These are phyloP conservation scores for Acmispon strigosus DNA, from an alignment of 306 rosid genomes.

Conservation along the genomic window DNA sequence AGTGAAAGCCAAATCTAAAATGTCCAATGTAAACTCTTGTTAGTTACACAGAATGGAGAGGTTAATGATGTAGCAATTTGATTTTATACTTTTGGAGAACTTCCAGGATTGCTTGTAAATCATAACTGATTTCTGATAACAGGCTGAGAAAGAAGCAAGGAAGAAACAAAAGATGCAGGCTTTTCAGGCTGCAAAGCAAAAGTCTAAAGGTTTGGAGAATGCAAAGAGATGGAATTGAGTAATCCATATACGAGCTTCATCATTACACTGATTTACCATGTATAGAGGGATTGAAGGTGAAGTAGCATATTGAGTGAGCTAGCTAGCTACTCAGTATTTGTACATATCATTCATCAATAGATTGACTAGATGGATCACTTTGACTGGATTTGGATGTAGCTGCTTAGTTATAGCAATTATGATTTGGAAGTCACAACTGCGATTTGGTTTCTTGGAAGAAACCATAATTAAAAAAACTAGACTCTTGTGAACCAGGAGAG, in stretches of 20 bases:
- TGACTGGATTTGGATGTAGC: constrained; percentile 4
- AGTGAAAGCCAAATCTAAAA: constrained; percentile 86
- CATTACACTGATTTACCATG: not conserved
- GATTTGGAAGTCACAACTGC: not conserved
- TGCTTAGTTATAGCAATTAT: not conserved
- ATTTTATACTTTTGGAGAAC: not conserved
- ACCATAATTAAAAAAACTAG: too few species aligned
- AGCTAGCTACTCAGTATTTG: constrained; percentile 23
- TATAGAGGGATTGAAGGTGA: constrained; percentile 11
- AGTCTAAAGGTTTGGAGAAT: constrained; percentile 65
- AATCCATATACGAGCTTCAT: not conserved
- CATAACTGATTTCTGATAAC: not conserved
- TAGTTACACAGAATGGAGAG: not conserved
- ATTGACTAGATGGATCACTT: constrained; percentile 15
- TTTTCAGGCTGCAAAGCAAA: constrained; percentile 80
- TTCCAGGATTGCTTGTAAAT: not conserved
- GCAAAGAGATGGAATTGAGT: constrained; percentile 78
- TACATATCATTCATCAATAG: constrained; percentile 30
- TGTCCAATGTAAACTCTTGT: constrained; percentile 63
- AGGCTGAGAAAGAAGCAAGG: constrained; percentile 86
- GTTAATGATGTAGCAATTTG: not conserved
- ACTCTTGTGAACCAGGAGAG: too few species aligned
- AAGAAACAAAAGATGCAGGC: constrained; percentile 81
- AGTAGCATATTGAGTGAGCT: constrained; percentile 27
- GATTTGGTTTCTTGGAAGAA: not conserved